Evolutionary conservation across 345 rosid species (phyloP), one percentile per base, ranked within the genome.

Genomic region (Anacardium occidentale): DNA sequence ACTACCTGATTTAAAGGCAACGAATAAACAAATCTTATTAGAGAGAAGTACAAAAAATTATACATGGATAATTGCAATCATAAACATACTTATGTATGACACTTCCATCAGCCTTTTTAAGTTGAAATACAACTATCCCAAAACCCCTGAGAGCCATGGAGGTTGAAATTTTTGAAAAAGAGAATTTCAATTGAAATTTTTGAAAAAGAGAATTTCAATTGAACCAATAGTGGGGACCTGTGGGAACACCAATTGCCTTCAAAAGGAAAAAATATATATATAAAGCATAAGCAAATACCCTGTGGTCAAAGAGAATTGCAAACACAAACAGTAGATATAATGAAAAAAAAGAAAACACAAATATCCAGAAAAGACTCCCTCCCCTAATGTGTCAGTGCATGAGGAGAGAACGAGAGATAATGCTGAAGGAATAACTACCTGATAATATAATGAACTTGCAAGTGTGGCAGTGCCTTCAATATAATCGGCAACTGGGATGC

Each of bases 241-340:
- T 95, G 59, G 99, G 98, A 71, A 92, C 82, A 71, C 97, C 99
- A 66, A 95, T 77, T 66, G 98, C 99, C 99, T 92, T 77, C 77
- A 21, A 74, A 64, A 54, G 67, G 60, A 50, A n/a, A 40, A 26
- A 68, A 55, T 44, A 64, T 5, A 20, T 66, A 71, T n/a, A 61
- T 34, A 78, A 50, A 62, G 40, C 53, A 50, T 69, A 24, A 74
- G 53, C 51, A 70, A 17, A 54, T 24, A 71, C 22, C 20, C 20
- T 44, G 54, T 21, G 61, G 62, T 3, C 3, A 62, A 71, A 58
- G 69, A 52, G 48, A 21, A 10, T 11, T 18, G 14, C 42, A 18
- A 34, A 20, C 34, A 50, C 15, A 20, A 29, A 20, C 29, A 18
- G 13, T 55, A 13, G 72, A 69, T 56, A 24, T 6, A 14, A 69